A percentile compares a stretch with the other conserved stretches of the same genome.
These are phyloP conservation scores for Aspergillus piperis DNA, from an alignment of 2,329 filamentous ascomycete species.

Conservation along the genomic window DNA sequence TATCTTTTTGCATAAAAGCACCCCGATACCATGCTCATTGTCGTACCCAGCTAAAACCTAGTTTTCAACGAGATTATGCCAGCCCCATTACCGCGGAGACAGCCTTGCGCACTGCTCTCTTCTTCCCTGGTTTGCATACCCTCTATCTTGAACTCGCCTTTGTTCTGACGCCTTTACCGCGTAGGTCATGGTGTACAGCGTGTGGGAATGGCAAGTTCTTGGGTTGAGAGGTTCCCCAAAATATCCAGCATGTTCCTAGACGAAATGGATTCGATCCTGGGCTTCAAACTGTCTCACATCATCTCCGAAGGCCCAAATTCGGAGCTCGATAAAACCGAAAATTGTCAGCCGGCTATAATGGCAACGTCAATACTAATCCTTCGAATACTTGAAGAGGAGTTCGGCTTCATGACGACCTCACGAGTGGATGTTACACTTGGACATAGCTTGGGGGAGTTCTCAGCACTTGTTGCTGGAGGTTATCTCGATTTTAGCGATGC, in stretches of 20 bases:
- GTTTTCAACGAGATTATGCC: conserved; percentile 4
- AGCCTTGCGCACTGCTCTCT: conserved; percentile 47
- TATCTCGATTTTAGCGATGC: conserved; percentile 78
- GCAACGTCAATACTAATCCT: conserved; percentile 88
- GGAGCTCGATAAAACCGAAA: conserved; percentile 75
- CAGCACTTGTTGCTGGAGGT: conserved; percentile 81
- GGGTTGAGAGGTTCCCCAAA: conserved; percentile 80
- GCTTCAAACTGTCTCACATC: conserved; percentile 71
- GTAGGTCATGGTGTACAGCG: conserved; percentile 85
- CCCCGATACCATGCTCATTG: conserved; percentile 2
- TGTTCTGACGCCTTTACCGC: conserved; percentile 17
- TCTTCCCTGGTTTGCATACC: conserved; percentile 46
- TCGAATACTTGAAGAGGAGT: conserved; percentile 81
- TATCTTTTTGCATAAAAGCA: conserved; percentile 5
- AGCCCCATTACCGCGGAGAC: conserved; percentile 10
- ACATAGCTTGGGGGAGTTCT: conserved; percentile 91
- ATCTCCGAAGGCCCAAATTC: conserved; percentile 80
- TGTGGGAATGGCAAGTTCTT: conserved; percentile 82
- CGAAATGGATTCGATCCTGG: conserved; percentile 78
- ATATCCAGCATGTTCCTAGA: conserved; percentile 77
- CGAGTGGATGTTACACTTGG: conserved; percentile 81
- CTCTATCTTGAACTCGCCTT: background rate
- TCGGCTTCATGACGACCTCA: conserved; percentile 70
- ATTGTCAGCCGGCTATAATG: conserved; percentile 96
- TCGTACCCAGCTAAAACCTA: background rate